Conservation (phyloP, 768 basidiomycete species). For the Phylloporus sp. region DNA sequence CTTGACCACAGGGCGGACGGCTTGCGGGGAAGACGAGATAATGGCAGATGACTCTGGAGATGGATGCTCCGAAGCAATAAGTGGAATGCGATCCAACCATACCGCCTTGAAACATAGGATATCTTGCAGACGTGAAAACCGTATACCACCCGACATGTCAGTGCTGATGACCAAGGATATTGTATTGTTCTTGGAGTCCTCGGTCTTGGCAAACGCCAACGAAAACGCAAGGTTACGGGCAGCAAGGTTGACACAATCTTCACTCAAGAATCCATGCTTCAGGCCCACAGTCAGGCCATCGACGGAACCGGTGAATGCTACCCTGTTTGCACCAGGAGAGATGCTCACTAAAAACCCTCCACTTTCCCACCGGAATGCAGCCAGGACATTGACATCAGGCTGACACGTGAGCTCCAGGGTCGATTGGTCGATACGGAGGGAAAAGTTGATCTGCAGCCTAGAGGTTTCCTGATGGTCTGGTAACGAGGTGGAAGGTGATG, state of each 20-base stretch:
- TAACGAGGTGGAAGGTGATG: conserved; percentile 17
- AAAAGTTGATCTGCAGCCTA: conserved; percentile 74
- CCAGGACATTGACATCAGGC: conserved; percentile 90
- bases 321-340: conserved; percentile 65
- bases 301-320: conserved; percentile 74
- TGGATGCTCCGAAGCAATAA: conserved; percentile 48
- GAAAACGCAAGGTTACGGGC: conserved; percentile 82
- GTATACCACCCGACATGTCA: conserved; percentile 72
- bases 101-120: conserved; percentile 94
- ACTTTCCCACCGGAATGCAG: conserved; percentile 88
- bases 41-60: conserved; percentile 19
- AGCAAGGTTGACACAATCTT: conserved; percentile 76
- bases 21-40: conserved; percentile 12
- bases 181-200: conserved; percentile 41
- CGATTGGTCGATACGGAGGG: conserved; percentile 89
- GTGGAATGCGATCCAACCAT: conserved; percentile 85
- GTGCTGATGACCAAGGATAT: conserved; percentile 82
- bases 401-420: conserved; percentile 82
- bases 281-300: conserved; percentile 78
- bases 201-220: conserved; percentile 58
- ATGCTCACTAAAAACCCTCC: conserved; percentile 85
- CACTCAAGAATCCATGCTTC: conserved; percentile 81
- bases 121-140: conserved; percentile 86
- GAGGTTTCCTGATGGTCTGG: conserved; percentile 28
- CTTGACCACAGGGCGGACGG: conserved; percentile 17